Percentiles rank a stretch among this genome's conserved stretches.
Conservation (phyloP, 352 stramenopile species). For the Saprolegnia parasitica region DNA sequence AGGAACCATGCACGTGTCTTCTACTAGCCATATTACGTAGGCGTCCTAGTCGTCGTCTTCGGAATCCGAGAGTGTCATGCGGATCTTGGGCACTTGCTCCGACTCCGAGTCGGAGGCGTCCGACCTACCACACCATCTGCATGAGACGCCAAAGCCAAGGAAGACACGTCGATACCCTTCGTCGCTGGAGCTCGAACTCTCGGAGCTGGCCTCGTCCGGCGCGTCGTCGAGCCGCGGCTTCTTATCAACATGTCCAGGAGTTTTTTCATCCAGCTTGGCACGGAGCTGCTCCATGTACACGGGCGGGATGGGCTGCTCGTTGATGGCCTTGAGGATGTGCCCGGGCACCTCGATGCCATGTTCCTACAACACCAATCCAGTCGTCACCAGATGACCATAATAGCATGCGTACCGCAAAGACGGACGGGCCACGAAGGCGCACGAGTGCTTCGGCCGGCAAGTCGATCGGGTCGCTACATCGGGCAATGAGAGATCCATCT, state of each 20-base stretch:
- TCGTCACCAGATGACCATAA: neutral
- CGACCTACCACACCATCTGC: neutral
- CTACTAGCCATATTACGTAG: neutral
- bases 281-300: conserved; percentile 72
- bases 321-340: conserved; percentile 42
- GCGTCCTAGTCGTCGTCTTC: conserved; percentile 16
- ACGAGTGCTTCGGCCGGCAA: conserved; percentile 68
- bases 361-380: conserved; percentile 35
- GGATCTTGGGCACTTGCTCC: conserved; percentile 24
- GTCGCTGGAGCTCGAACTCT: conserved; percentile 28
- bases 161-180: too few relatives aligned
- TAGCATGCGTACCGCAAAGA: conserved; percentile 45
- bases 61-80: conserved; percentile 16
- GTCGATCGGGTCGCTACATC: conserved; percentile 57
- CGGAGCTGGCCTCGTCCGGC: conserved; percentile 1
- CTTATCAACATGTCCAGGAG: conserved; percentile 2
- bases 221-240: conserved; percentile 2
- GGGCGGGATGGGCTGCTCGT: conserved; percentile 46
- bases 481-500: neutral
- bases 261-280: conserved; percentile 50
- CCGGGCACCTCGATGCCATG: conserved; percentile 66
- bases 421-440: conserved; percentile 73
- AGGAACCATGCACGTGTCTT: neutral
- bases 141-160: too few relatives aligned
- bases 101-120: conserved; percentile 21